Conservation (phyloP, 768 basidiomycete genomes). For the Panaeolus papilionaceus region DNA sequence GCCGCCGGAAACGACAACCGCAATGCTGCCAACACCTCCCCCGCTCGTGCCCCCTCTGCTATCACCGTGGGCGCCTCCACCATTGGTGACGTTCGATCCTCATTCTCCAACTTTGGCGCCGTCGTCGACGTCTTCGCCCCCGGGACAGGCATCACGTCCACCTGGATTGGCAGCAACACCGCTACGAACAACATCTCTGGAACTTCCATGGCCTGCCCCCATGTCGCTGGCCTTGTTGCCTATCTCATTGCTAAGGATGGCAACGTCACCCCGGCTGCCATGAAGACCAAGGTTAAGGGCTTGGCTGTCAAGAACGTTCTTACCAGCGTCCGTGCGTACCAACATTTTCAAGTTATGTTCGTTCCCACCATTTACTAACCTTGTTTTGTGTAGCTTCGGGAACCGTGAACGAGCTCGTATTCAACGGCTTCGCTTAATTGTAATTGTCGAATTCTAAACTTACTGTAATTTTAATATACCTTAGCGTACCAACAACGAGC, state of each 20-base stretch:
- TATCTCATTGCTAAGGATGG: conserved; percentile 37
- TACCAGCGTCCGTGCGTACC: too few species aligned
- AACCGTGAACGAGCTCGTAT: too few species aligned
- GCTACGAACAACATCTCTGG: conserved; percentile 22
- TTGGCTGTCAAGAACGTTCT: too few species aligned
- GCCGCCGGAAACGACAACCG: conserved; percentile 37
- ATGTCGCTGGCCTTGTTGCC: conserved; percentile 43
- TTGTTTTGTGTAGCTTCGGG: too few species aligned
- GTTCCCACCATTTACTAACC: too few species aligned
- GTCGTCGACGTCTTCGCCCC: conserved; percentile 43
- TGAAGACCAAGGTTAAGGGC: conserved; percentile 17
- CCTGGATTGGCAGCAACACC: conserved; percentile 30
- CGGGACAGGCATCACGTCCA: conserved; percentile 34
- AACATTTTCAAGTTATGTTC: too few species aligned
- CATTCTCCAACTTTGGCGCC: conserved; percentile 42
- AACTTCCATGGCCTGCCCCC: conserved; percentile 40
- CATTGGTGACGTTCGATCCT: conserved; percentile 35
- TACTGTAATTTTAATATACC: too few species aligned
- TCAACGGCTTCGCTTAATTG: too few species aligned
- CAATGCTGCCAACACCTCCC: conserved; percentile 33
- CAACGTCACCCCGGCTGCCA: conserved; percentile 37
- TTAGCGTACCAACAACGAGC: too few species aligned
- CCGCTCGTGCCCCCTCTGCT: conserved; percentile 17
- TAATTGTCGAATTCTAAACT: too few species aligned
- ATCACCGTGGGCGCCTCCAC: conserved; percentile 40